Conservation (phyloP, 129 eudicot genomes). For the sunflower (Helianthus annuus) region DNA sequence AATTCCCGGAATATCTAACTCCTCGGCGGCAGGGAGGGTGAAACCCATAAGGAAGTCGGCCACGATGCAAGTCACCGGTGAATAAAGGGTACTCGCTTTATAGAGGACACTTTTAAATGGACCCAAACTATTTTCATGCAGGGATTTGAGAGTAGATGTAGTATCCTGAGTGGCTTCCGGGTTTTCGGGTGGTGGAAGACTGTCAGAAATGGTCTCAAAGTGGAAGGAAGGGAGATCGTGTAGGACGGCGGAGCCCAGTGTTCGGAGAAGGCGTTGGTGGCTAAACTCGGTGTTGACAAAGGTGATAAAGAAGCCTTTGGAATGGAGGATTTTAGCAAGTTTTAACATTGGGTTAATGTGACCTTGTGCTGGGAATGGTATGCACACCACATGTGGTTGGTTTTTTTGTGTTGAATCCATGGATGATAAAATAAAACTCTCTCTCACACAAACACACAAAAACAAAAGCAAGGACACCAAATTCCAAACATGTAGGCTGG, state of each 20-base stretch:
- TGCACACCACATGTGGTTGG: conserved; percentile 35
- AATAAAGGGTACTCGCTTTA: conserved; percentile 24
- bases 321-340: too few species aligned
- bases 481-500: too few species aligned
- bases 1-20: conserved; percentile 31
- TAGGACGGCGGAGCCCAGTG: too few species aligned
- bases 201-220: too few species aligned
- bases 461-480: background rate
- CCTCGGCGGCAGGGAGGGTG: conserved; percentile 26
- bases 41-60: conserved; percentile 41
- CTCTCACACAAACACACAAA: background rate
- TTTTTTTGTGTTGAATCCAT: conserved; percentile 23
- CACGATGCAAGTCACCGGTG: conserved; percentile 42
- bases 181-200: too few species aligned
- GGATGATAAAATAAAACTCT: background rate
- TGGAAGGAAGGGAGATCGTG: too few species aligned
- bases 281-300: too few species aligned
- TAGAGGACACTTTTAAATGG: conserved; percentile 29
- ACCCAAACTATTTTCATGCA: conserved; percentile 13
- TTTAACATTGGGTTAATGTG: too few species aligned
- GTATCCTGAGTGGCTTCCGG: too few species aligned
- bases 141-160: too few species aligned
- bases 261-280: too few species aligned
- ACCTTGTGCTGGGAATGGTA: conserved; percentile 31
- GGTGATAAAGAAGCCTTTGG: too few species aligned